Conservation (phyloP, 2,329 filamentous ascomycete species). For the Clonostachys rhizophaga region DNA sequence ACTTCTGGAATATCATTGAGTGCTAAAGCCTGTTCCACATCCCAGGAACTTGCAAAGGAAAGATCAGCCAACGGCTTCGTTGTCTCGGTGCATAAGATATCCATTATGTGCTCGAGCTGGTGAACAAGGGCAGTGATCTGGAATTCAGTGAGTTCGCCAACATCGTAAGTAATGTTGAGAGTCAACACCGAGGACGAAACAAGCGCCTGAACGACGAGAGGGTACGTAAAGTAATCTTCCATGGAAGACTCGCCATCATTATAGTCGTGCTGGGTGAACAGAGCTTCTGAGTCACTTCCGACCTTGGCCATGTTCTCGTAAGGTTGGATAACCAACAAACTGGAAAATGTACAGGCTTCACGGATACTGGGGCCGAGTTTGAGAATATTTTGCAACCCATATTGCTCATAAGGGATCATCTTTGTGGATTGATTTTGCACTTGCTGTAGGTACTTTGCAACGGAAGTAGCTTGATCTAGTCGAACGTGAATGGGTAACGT, state of each 20-base stretch:
- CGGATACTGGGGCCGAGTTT: constrained; percentile 7
- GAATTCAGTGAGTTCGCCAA: constrained; percentile 1
- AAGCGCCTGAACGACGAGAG: constrained; percentile 3
- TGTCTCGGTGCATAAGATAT: constrained; percentile 2
- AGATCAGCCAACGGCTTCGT: background rate
- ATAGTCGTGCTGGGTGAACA: background rate
- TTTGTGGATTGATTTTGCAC: constrained; percentile 7
- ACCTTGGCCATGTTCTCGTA: constrained; percentile 1
- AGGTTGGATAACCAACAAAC: constrained; percentile 10
- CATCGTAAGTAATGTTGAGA: constrained; percentile 1
- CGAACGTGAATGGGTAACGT: constrained; percentile 7
- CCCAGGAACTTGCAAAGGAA: background rate
- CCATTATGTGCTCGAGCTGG: constrained; percentile 6
- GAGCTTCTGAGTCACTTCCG: background rate
- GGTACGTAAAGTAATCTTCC: constrained; percentile 5
- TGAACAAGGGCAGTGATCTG: constrained; percentile 5
- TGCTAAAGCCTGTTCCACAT: background rate
- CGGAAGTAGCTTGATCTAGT: constrained; percentile 1
- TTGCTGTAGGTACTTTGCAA: constrained; percentile 5
- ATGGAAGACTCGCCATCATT: constrained; percentile 18
- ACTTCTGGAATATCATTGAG: constrained; percentile 1
- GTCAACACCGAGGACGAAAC: background rate
- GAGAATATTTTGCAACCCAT: constrained; percentile 13
- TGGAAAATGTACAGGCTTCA: constrained; percentile 10
- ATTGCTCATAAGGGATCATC: constrained; percentile 12